phyloP scores from a whole-genome alignment of 2,329 filamentous ascomycete species.

The Ophiostoma ulmi region DNA sequence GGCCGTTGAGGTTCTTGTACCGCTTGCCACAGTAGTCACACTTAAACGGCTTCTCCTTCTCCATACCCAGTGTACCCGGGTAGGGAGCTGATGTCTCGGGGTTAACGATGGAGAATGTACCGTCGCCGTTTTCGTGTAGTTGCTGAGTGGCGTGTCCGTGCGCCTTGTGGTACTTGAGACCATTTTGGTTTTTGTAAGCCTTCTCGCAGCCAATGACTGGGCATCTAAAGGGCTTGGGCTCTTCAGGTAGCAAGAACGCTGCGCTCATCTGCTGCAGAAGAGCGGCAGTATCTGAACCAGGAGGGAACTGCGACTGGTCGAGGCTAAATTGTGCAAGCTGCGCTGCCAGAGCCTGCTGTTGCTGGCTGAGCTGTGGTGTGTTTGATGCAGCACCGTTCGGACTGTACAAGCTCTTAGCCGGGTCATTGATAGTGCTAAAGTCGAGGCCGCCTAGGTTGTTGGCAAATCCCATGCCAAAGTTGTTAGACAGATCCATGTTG shows the following conservation, averaged over 20 bases:
- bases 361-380: constrained; percentile 51
- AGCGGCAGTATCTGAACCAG: constrained; percentile 64
- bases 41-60: constrained; percentile 98
- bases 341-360: constrained; percentile 60
- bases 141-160: constrained; percentile 97
- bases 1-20: constrained; percentile 97
- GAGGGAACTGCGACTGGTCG: constrained; percentile 67
- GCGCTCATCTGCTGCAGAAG: constrained; percentile 52
- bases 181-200: constrained; percentile 99
- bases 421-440: constrained; percentile 73
- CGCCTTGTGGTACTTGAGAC: constrained; percentile 74
- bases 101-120: constrained; percentile 96
- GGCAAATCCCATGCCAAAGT: constrained; percentile 53
- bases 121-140: constrained; percentile 91
- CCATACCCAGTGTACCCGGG: constrained; percentile 96
- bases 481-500: constrained; percentile 46
- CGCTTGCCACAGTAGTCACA: constrained; percentile 96
- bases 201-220: constrained; percentile 98
- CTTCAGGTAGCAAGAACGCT: constrained; percentile 68
- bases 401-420: constrained; percentile 87
- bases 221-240: constrained; percentile 96
- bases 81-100: constrained; percentile 92
- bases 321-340: constrained; percentile 68
- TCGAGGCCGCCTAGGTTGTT: constrained; percentile 41
- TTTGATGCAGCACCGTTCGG: constrained; percentile 59